A percentile compares a stretch with the other conserved stretches of the same genome.
These are phyloP conservation scores for Lachnellula occidentalis DNA, from an alignment of 2,329 filamentous ascomycete species.

Conservation along the genomic window DNA sequence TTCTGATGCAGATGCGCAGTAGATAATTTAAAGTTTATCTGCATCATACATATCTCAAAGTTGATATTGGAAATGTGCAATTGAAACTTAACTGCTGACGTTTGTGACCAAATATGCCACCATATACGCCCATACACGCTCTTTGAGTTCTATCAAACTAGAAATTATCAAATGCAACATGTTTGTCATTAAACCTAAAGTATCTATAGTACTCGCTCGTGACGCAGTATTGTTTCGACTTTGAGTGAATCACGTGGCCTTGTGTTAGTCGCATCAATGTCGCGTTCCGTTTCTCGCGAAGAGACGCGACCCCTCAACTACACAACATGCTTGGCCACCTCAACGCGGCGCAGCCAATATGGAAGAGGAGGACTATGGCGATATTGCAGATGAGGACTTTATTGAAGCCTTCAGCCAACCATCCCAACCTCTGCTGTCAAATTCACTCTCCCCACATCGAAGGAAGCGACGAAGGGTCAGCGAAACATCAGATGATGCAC, in stretches of 20 bases:
- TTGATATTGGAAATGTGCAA: background rate
- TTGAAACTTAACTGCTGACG: background rate
- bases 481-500: slow-evolving; percentile 11
- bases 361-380: slow-evolving; percentile 57
- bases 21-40: background rate
- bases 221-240: no score
- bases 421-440: slow-evolving; percentile 24
- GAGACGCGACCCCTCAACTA: background rate
- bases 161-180: no score
- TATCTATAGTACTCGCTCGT: no score
- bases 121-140: no score
- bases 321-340: background rate
- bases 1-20: background rate
- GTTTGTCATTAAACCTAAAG: no score
- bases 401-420: slow-evolving; percentile 52
- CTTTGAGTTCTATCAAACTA: no score
- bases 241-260: background rate
- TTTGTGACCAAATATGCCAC: no score
- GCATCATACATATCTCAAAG: no score
- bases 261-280: background rate
- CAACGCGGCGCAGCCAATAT: background rate
- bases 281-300: background rate
- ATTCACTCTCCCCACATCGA: slow-evolving; percentile 28
- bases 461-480: slow-evolving; percentile 33
- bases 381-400: slow-evolving; percentile 62